Evolutionary conservation across 2,329 filamentous ascomycete genomes (phyloP).

Genomic region (Hirsutella minnesotensis): DNA sequence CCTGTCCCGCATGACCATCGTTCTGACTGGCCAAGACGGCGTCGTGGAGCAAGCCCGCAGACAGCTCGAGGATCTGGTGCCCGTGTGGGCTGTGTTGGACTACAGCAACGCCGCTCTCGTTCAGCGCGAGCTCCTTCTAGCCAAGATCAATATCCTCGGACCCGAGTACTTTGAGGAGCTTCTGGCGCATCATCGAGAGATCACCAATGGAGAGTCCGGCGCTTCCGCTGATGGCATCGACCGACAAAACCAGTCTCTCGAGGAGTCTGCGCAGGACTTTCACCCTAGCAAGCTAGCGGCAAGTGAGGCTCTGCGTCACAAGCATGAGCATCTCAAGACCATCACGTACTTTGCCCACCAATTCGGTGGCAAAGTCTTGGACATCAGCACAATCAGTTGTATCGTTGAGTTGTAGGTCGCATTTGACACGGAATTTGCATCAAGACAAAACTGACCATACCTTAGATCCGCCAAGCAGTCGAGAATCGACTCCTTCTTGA

Average conservation of each 20-base stretch:
- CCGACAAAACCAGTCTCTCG: conserved; percentile 27
- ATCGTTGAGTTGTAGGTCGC: conserved; percentile 84
- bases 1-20: conserved; percentile 96
- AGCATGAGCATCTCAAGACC: conserved; percentile 92
- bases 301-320: conserved; percentile 85
- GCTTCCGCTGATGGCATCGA: conserved; percentile 21
- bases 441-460: conserved; percentile 11
- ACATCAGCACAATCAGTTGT: conserved; percentile 97
- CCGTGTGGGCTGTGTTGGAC: conserved; percentile 95
- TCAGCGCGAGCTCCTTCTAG: conserved; percentile 87
- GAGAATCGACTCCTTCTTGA: conserved; percentile 95
- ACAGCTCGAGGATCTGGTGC: conserved; percentile 91
- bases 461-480: conserved; percentile 76
- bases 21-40: conserved; percentile 88
- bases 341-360: conserved; percentile 97
- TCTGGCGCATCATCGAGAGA: conserved; percentile 88
- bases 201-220: conserved; percentile 38
- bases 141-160: conserved; percentile 92
- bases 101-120: conserved; percentile 89
- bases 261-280: conserved; percentile 53
- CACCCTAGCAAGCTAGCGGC: conserved; percentile 79
- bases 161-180: conserved; percentile 98
- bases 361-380: conserved; percentile 92
- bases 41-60: conserved; percentile 94
- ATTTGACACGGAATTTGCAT: neutral